These are phyloP conservation scores for Acanthochlamys bracteata DNA, from an alignment of 106 monocot genomes.

Conservation along the genomic window DNA sequence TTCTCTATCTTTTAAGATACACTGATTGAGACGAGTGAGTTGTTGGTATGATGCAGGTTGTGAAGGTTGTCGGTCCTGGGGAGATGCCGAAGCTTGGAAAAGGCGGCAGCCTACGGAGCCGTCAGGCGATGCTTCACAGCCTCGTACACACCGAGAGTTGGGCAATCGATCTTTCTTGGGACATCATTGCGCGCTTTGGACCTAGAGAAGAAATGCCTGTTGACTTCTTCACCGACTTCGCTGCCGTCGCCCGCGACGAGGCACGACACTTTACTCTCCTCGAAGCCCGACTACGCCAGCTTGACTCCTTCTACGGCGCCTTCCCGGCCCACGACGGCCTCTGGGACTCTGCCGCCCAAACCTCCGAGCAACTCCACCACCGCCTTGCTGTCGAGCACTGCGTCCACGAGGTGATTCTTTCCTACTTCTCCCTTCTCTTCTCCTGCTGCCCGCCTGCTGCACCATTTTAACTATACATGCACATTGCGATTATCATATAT, in stretches of 20 bases:
- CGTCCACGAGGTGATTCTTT: slow-evolving; percentile 61
- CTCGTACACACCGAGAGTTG: slow-evolving; percentile 97
- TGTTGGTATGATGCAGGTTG: slow-evolving; percentile 8
- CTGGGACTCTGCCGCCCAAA: slow-evolving; percentile 74
- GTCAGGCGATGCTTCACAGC: slow-evolving; percentile 79
- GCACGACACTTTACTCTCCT: slow-evolving; percentile 72
- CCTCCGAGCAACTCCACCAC: slow-evolving; percentile 43
- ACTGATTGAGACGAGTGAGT: no score
- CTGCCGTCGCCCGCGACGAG: slow-evolving; percentile 70
- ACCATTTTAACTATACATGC: no score
- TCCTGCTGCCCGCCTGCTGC: not conserved
- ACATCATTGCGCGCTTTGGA: slow-evolving; percentile 83
- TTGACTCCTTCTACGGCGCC: slow-evolving; percentile 73
- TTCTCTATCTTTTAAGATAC: no score
- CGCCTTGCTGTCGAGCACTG: slow-evolving; percentile 91
- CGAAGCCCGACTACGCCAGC: slow-evolving; percentile 34
- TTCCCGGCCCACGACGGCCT: slow-evolving; percentile 85
- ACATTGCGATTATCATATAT: no score
- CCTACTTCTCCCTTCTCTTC: not conserved
- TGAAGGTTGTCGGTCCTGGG: slow-evolving; percentile 49
- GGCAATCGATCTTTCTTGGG: slow-evolving; percentile 96
- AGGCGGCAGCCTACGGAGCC: slow-evolving; percentile 70
- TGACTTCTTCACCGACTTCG: slow-evolving; percentile 82
- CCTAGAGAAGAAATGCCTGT: slow-evolving; percentile 43
- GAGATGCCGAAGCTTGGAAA: slow-evolving; percentile 85